phyloP scores from a whole-genome alignment of 2,329 filamentous ascomycete species.

The Penicillium vulpinum region DNA sequence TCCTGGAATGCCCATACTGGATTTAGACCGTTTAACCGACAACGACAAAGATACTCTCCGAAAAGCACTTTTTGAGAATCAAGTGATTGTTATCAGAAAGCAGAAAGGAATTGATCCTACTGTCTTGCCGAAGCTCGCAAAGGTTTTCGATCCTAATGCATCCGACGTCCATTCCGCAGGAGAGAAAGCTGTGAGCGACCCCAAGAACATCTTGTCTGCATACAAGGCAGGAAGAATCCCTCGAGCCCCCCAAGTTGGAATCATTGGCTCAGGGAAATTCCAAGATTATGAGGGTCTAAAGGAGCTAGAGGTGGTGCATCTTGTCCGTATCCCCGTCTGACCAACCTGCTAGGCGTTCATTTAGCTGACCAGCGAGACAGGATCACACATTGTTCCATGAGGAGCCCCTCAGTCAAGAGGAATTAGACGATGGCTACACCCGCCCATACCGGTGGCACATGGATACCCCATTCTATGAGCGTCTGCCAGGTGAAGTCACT shows the following conservation, averaged over 20 bases:
- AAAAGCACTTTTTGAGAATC: conserved; percentile 6
- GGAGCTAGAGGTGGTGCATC: conserved; percentile 7
- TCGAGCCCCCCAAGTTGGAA: conserved; percentile 9
- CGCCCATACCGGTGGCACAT: conserved; percentile 13
- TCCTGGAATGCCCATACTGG: conserved; percentile 4
- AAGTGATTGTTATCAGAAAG: conserved; percentile 8
- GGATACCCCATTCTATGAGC: conserved; percentile 14
- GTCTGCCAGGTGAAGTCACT: conserved; percentile 11
- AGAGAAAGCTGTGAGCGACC: conserved; percentile 12
- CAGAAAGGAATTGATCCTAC: conserved; percentile 13
- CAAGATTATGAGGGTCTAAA: conserved; percentile 8
- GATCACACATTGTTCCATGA: conserved; percentile 13
- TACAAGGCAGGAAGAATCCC: conserved; percentile 13
- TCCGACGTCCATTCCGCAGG: conserved; percentile 11
- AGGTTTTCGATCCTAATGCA: conserved; percentile 9
- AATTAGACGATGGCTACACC: conserved; percentile 8
- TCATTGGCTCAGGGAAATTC: conserved; percentile 9
- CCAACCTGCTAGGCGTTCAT: background rate
- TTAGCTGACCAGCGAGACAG: background rate
- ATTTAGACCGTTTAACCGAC: background rate
- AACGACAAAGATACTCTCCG: conserved; percentile 6
- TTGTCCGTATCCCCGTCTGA: background rate
- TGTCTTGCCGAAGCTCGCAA: conserved; percentile 4
- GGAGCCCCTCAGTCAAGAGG: background rate
- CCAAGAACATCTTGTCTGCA: conserved; percentile 10